phyloP scores from a whole-genome alignment of 192 early-diverging fungal species.

The Gryganskiella cystojenkinii region DNA sequence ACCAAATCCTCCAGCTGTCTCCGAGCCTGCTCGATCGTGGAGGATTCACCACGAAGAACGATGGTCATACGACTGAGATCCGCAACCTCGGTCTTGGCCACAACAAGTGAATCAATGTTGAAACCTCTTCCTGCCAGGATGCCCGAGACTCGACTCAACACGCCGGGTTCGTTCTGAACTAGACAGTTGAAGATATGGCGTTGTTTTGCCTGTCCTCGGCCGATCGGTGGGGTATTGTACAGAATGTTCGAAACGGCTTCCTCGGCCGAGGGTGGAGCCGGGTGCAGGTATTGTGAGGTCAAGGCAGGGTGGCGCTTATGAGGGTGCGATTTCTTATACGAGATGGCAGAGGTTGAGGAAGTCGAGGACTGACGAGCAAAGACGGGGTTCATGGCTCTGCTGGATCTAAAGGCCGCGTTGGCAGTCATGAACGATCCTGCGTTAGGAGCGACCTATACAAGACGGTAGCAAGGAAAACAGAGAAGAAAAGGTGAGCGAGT shows the following conservation, averaged over 20 bases:
- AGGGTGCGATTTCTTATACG: conserved; percentile 57
- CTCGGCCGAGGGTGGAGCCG: conserved; percentile 79
- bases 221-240: conserved; percentile 87
- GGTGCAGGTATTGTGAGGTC: conserved; percentile 49
- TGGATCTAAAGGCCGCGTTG: conserved; percentile 5
- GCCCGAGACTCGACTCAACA: conserved; percentile 82
- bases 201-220: conserved; percentile 58
- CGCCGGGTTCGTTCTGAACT: conserved; percentile 92
- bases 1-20: conserved; percentile 97
- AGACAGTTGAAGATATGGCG: conserved; percentile 97
- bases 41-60: conserved; percentile 88
- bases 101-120: conserved; percentile 98
- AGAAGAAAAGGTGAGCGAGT: background rate
- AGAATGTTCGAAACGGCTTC: conserved; percentile 97
- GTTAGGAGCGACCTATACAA: background rate
- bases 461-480: background rate
- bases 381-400: conserved; percentile 9
- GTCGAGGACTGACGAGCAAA: conserved; percentile 44
- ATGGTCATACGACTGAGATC: conserved; percentile 96
- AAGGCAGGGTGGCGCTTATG: conserved; percentile 53
- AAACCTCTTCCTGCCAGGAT: conserved; percentile 95
- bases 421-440: background rate
- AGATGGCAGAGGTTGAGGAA: conserved; percentile 59
- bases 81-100: conserved; percentile 93
- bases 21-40: conserved; percentile 90